These are phyloP conservation scores for Fusarium bactridioides DNA, from an alignment of 2,329 filamentous ascomycete genomes.

Conservation along the genomic window DNA sequence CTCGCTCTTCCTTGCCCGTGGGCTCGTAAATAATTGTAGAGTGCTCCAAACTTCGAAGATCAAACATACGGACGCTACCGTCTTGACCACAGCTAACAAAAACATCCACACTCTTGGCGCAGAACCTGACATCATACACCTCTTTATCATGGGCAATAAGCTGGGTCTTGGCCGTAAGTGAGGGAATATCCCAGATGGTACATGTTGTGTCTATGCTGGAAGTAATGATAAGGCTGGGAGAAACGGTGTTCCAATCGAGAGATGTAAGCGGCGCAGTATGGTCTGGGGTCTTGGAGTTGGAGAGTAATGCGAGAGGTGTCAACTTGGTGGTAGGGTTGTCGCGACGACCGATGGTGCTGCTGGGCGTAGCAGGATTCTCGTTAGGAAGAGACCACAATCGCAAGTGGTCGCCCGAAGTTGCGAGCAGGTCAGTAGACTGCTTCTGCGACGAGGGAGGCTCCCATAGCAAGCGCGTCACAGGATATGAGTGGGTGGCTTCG, in stretches of 20 bases:
- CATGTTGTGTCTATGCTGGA: conserved; percentile 99
- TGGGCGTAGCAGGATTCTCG: conserved; percentile 62
- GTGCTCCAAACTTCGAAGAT: conserved; percentile 93
- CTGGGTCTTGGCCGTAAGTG: conserved; percentile 96
- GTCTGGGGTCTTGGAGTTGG: conserved; percentile 97
- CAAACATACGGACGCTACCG: conserved; percentile 98
- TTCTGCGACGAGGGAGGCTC: conserved; percentile 95
- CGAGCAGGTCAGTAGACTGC: conserved; percentile 91
- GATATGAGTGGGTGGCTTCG: conserved; percentile 97
- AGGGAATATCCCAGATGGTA: conserved; percentile 99
- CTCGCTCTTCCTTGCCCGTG: conserved; percentile 80
- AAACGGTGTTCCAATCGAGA: conserved; percentile 97
- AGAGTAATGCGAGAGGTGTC: conserved; percentile 89
- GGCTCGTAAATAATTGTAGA: conserved; percentile 99
- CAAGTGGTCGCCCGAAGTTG: conserved; percentile 93
- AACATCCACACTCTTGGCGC: conserved; percentile 96
- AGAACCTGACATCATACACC: conserved; percentile 98
- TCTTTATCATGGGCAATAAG: conserved; percentile 99
- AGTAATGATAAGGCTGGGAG: conserved; percentile 96
- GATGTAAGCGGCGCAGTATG: conserved; percentile 97
- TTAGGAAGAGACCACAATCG: conserved; percentile 91
- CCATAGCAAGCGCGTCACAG: conserved; percentile 94
- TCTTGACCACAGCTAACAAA: conserved; percentile 98
- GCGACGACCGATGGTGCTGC: conserved; percentile 74
- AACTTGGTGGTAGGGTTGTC: conserved; percentile 76